Evolutionary conservation across 306 rosid species (phyloP), one percentile per base, ranked within the genome.

Genomic region (Dryas drummondii): DNA sequence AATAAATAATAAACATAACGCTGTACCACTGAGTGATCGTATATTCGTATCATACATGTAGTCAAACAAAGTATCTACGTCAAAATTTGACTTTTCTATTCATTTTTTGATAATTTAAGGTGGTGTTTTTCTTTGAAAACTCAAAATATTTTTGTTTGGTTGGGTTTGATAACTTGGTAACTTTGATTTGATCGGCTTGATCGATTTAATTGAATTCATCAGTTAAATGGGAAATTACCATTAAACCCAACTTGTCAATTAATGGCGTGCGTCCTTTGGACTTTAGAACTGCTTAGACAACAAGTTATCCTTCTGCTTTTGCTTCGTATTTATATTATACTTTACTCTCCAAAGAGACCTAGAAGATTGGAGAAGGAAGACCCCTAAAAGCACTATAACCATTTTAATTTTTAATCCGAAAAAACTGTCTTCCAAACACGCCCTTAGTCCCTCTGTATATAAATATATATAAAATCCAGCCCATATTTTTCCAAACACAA

Each of bases 271-370:
- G 11, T 54, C 14, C 65, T 19, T 71, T 44, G 37, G 0, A 42
- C 65, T 19, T 71, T 44, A 32, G 0, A 42, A 46, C 57, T 76
- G 55, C 84, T 81, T 81, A 55, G 70, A 26, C 69, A 81, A 37
- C 84, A 81, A 81, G 80, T 81, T 56, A 67, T 32, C 73, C 52
- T 5, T 19, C 13, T 47, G 77, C 26, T 55, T 27, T 45, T 8
- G 12, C 0, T 1, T 42, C 46, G 32, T 4, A 14, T 44, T 13
- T 44, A 6, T 40, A 7, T 47, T 52, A 32, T 5, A 16, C 72
- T 44, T 32, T 22, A 49, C 64, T 45, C 56, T 66, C 37, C 56
- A 11, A 69, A 63, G 74, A 76, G 72, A 52, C 78, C 78, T 83
- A 37, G 66, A 70, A 65, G 77, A 60, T 9, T 51, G 51, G 82